These are phyloP conservation scores for Blakeslea trispora DNA, from an alignment of 371 early-diverging fungal species.

Conservation along the genomic window DNA sequence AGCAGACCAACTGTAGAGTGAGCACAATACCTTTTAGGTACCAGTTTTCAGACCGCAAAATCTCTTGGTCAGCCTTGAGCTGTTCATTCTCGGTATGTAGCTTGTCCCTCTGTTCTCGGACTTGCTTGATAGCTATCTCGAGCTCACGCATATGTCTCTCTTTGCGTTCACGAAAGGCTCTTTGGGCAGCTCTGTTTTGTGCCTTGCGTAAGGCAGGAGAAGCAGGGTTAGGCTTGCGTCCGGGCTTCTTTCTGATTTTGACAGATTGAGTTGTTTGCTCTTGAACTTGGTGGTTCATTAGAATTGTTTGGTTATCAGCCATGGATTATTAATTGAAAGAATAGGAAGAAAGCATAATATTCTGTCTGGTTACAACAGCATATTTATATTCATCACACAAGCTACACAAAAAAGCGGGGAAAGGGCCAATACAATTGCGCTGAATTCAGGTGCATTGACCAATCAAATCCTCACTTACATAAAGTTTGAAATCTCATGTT, in stretches of 20 bases:
- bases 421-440: too few relatives aligned
- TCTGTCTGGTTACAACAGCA: background rate
- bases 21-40: constrained; percentile 56
- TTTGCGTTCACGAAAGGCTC: constrained; percentile 79
- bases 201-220: constrained; percentile 72
- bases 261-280: constrained; percentile 4
- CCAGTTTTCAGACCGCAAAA: constrained; percentile 61
- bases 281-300: background rate
- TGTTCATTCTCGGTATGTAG: constrained; percentile 49
- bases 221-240: constrained; percentile 76
- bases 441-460: too few relatives aligned
- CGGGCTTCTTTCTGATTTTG: constrained; percentile 70
- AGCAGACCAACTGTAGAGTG: constrained; percentile 50
- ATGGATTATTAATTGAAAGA: constrained; percentile 5
- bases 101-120: constrained; percentile 54
- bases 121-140: constrained; percentile 60
- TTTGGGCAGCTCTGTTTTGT: constrained; percentile 79
- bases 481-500: too few relatives aligned
- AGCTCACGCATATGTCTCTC: constrained; percentile 68
- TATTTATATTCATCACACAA: constrained; percentile 1
- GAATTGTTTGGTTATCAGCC: constrained; percentile 10
- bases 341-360: background rate
- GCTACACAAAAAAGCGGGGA: too few relatives aligned
- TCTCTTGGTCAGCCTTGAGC: constrained; percentile 50
- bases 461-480: too few relatives aligned